Conservation (phyloP, 1,139 yeast species). For the Protomyces macrosporus region DNA sequence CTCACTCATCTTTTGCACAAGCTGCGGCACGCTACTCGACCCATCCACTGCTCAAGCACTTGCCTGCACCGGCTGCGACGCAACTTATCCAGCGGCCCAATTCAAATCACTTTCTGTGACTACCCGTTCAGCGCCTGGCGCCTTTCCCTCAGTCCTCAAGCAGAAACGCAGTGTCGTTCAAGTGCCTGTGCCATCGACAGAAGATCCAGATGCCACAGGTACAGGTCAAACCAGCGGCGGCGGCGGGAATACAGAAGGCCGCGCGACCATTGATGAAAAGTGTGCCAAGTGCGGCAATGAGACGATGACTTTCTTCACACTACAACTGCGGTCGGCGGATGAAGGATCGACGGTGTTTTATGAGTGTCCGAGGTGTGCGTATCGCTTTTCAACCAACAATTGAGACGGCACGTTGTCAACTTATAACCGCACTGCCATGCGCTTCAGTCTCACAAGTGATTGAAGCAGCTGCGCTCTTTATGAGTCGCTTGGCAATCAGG, state of each 20-base stretch:
- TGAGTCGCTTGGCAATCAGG: too few species aligned
- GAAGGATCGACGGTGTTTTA: constrained; percentile 76
- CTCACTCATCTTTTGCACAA: constrained; percentile 85
- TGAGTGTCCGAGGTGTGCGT: constrained; percentile 89
- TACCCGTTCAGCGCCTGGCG: constrained; percentile 80
- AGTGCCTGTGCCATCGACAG: constrained; percentile 69
- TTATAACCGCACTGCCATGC: not conserved
- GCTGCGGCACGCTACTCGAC: constrained; percentile 85
- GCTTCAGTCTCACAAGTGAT: too few species aligned
- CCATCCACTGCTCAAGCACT: constrained; percentile 47
- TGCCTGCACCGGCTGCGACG: constrained; percentile 64
- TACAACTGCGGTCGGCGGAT: constrained; percentile 95
- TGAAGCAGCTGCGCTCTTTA: too few species aligned
- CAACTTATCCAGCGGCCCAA: constrained; percentile 49
- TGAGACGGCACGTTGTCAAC: constrained; percentile 35
- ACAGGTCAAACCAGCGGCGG: constrained; percentile 37
- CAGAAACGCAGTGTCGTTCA: constrained; percentile 85
- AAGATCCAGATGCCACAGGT: constrained; percentile 51
- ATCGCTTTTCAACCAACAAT: constrained; percentile 89
- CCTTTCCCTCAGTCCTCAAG: constrained; percentile 81
- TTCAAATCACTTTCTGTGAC: constrained; percentile 78
- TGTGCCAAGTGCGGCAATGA: constrained; percentile 98
- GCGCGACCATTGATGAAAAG: constrained; percentile 65
- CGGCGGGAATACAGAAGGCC: constrained; percentile 2
- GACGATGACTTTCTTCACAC: constrained; percentile 95